Percentiles rank a stretch among this genome's conserved stretches.
Conservation (phyloP, 345 rosid species). For the Lagerstroemia speciosa region DNA sequence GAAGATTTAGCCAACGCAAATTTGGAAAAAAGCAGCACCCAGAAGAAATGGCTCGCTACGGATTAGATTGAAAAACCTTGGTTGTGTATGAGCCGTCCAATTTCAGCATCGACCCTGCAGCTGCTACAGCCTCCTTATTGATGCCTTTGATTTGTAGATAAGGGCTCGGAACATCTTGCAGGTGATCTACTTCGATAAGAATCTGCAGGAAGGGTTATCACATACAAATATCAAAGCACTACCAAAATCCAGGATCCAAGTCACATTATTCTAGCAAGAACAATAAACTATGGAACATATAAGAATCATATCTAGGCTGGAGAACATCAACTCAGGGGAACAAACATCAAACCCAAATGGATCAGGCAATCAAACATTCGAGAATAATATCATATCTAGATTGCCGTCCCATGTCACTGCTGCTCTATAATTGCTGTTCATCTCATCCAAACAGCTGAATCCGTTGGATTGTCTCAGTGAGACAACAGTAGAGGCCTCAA, state of each 20-base stretch:
- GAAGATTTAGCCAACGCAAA: not conserved
- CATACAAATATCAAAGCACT: not conserved
- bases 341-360: not conserved
- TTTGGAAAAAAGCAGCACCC: not conserved
- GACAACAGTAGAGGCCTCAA: not conserved
- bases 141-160: constrained; percentile 97
- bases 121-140: constrained; percentile 81
- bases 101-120: constrained; percentile 83
- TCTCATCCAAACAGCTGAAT: not conserved
- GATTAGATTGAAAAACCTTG: constrained; percentile 40
- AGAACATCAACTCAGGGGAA: not conserved
- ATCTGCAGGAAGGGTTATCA: constrained; percentile 15
- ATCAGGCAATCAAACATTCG: not conserved
- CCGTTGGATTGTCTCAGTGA: not conserved
- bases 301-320: too few relatives aligned
- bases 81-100: constrained; percentile 93
- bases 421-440: not conserved
- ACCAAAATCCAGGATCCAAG: not conserved
- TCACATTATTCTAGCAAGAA: not conserved
- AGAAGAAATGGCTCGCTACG: not conserved
- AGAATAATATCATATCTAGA: not conserved
- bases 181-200: constrained; percentile 90
- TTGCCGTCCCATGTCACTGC: not conserved
- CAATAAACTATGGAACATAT: not conserved
- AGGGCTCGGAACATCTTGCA: constrained; percentile 71